phyloP scores from a whole-genome alignment of 2,329 filamentous ascomycete genomes.

The Biscogniauxia marginata region DNA sequence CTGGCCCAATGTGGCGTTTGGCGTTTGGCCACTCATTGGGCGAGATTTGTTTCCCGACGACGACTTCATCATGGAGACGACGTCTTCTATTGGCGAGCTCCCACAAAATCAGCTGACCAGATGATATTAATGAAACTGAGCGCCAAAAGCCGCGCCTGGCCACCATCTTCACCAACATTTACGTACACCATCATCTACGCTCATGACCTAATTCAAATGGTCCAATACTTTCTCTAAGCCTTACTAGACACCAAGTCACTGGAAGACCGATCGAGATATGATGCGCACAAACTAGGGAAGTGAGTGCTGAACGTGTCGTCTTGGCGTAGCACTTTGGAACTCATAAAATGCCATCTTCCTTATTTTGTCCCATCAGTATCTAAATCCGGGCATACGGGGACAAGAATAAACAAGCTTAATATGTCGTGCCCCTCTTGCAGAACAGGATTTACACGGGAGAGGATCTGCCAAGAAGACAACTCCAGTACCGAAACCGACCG shows the following conservation, averaged over 20 bases:
- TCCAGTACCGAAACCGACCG: slow-evolving; percentile 10
- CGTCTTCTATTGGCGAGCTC: slow-evolving; percentile 15
- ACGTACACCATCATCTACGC: slow-evolving; percentile 6
- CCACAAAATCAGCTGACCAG: slow-evolving; percentile 9
- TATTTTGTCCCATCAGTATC: slow-evolving; percentile 15
- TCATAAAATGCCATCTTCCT: slow-evolving; percentile 4
- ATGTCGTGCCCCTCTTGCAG: slow-evolving; percentile 21
- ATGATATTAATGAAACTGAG: slow-evolving; percentile 10
- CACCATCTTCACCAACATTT: slow-evolving; percentile 10
- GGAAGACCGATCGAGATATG: slow-evolving; percentile 2
- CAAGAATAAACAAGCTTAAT: slow-evolving; percentile 28
- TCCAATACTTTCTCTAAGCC: not conserved
- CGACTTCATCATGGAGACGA: slow-evolving; percentile 12
- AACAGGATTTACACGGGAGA: slow-evolving; percentile 17
- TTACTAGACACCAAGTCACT: slow-evolving; percentile 1
- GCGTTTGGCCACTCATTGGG: slow-evolving; percentile 16
- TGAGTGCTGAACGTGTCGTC: not conserved
- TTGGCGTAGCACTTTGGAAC: not conserved
- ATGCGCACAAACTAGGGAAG: slow-evolving; percentile 6
- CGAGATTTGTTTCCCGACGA: slow-evolving; percentile 9
- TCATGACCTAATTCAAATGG: not conserved
- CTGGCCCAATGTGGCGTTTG: slow-evolving; percentile 11
- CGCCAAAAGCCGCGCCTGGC: slow-evolving; percentile 20
- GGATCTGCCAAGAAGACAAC: slow-evolving; percentile 17
- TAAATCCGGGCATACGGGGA: slow-evolving; percentile 20